phyloP scores from a whole-genome alignment of 345 rosid genomes.

The Sisymbrium irio region DNA sequence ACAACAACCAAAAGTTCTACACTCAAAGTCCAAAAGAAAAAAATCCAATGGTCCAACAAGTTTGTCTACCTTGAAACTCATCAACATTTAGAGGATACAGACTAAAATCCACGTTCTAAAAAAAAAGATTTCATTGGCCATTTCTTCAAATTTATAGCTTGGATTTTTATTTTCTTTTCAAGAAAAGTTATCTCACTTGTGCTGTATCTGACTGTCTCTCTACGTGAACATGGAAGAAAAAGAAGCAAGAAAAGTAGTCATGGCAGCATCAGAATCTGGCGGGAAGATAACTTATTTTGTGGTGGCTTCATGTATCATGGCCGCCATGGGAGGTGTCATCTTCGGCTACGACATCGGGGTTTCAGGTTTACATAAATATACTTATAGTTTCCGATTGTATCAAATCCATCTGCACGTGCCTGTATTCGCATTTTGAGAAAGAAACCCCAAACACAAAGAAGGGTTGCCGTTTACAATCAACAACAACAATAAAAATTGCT shows the following conservation, averaged over 20 bases:
- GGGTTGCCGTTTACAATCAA: no score
- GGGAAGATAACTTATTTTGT: constrained; percentile 63
- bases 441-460: neutral
- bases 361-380: constrained; percentile 44
- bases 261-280: constrained; percentile 47
- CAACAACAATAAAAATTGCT: neutral
- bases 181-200: neutral
- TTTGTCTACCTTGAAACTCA: neutral
- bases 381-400: neutral
- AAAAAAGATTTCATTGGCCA: neutral
- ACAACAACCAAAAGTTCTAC: constrained; percentile 2
- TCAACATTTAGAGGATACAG: neutral
- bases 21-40: constrained; percentile 4
- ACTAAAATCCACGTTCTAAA: neutral
- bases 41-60: neutral
- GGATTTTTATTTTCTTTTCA: neutral
- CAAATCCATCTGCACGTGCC: neutral
- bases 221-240: constrained; percentile 9
- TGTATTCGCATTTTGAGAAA: neutral
- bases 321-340: constrained; percentile 87
- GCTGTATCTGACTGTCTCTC: neutral
- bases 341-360: constrained; percentile 90
- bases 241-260: constrained; percentile 28
- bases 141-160: neutral
- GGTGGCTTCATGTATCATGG: constrained; percentile 71